Conservation (phyloP, 176 grass and related monocot species). For the Aegilops umbellulata region DNA sequence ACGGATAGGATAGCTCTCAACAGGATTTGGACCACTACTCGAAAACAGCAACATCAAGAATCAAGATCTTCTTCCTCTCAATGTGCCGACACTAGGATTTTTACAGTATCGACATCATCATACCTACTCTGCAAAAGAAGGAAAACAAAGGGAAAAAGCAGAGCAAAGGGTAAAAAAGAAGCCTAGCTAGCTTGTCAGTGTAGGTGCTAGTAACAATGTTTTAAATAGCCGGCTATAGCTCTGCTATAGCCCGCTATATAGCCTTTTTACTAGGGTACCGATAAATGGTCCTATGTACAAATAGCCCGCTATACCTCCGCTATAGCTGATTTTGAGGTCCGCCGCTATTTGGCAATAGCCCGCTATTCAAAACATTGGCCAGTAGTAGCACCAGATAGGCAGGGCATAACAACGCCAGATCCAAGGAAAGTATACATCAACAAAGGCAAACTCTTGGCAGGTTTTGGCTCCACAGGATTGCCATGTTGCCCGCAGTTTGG, state of each 20-base stretch:
- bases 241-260: no score
- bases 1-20: background rate
- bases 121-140: slow-evolving; percentile 27
- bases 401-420: slow-evolving; percentile 19
- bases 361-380: no score
- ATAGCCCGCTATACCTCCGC: no score
- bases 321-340: no score
- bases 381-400: background rate
- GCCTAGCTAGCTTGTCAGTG: no score
- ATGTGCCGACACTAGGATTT: background rate
- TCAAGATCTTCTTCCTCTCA: background rate
- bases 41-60: background rate
- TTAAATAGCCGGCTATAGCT: no score
- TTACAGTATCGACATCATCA: slow-evolving; percentile 20
- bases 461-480: background rate
- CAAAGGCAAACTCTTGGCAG: slow-evolving; percentile 13
- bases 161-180: background rate
- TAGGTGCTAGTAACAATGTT: no score
- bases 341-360: no score
- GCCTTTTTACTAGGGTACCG: no score
- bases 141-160: background rate
- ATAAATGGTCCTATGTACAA: no score
- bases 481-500: slow-evolving; percentile 4
- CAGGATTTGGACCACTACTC: background rate
- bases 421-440: slow-evolving; percentile 23